These are phyloP conservation scores for Lactarius trivialis DNA, from an alignment of 768 basidiomycete genomes.

Conservation along the genomic window DNA sequence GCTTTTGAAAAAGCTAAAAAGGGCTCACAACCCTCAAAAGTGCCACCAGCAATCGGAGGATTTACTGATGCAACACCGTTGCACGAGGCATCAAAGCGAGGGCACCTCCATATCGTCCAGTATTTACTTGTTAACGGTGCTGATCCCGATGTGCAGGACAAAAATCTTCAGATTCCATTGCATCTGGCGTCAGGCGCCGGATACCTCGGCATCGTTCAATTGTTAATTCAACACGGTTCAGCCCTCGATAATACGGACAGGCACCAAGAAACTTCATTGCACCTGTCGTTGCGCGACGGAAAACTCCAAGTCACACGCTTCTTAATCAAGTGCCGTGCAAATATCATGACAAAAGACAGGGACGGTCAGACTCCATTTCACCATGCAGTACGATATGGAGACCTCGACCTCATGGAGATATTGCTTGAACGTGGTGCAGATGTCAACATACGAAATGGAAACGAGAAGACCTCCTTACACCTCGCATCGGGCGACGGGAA, in stretches of 20 bases:
- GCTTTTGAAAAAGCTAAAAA: no score
- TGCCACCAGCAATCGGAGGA: no score
- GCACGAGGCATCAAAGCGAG: fast-evolving
- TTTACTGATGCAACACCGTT: background rate
- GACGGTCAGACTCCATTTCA: background rate
- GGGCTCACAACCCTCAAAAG: no score
- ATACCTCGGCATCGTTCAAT: background rate
- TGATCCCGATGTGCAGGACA: background rate
- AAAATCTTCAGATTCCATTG: background rate
- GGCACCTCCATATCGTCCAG: background rate
- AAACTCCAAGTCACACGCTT: background rate
- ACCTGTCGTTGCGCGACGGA: background rate
- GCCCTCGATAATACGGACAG: no score
- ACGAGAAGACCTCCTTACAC: background rate
- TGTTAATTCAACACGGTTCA: no score
- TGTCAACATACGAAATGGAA: background rate
- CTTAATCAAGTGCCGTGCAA: background rate
- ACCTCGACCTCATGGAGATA: background rate
- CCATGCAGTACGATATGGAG: background rate
- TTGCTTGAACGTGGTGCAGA: background rate
- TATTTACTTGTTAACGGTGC: background rate
- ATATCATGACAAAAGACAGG: no score
- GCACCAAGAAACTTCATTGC: background rate
- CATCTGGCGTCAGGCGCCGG: background rate
- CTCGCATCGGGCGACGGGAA: background rate